These are phyloP conservation scores for Agaricus blazei DNA, from an alignment of 768 basidiomycete genomes.

Conservation along the genomic window DNA sequence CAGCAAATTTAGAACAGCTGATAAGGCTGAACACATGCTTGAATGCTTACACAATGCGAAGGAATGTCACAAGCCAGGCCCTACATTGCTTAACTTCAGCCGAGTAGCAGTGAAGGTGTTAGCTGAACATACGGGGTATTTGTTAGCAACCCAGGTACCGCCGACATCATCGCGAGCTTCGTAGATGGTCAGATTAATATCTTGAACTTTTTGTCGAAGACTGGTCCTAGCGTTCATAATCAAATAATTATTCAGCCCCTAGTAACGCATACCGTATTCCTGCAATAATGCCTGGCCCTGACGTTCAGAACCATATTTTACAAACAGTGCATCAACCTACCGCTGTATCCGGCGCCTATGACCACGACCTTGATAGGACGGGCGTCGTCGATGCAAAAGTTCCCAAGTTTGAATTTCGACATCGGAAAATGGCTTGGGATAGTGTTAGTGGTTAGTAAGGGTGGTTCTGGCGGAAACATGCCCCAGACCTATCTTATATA, in stretches of 20 bases:
- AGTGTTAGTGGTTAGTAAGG: background rate
- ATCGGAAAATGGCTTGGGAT: background rate
- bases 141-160: constrained; percentile 57
- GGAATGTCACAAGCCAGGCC: constrained; percentile 62
- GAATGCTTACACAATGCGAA: constrained; percentile 41
- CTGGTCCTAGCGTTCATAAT: constrained; percentile 20
- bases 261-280: constrained; percentile 40
- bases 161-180: constrained; percentile 57
- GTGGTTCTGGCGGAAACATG: constrained; percentile 12
- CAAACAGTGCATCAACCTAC: constrained; percentile 20
- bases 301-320: background rate
- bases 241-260: background rate
- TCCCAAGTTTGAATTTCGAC: constrained; percentile 21
- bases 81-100: constrained; percentile 18
- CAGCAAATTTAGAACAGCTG: background rate
- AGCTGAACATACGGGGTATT: constrained; percentile 39
- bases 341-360: constrained; percentile 58
- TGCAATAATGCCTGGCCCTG: constrained; percentile 39
- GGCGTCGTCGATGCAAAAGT: constrained; percentile 47
- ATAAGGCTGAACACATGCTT: constrained; percentile 1
- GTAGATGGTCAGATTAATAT: constrained; percentile 52
- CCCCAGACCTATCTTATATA: background rate
- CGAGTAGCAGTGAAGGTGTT: background rate
- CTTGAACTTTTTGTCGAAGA: constrained; percentile 47
- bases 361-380: constrained; percentile 50